Conservation (phyloP, 805 yeast genomes). For the Candida verbasci region DNA sequence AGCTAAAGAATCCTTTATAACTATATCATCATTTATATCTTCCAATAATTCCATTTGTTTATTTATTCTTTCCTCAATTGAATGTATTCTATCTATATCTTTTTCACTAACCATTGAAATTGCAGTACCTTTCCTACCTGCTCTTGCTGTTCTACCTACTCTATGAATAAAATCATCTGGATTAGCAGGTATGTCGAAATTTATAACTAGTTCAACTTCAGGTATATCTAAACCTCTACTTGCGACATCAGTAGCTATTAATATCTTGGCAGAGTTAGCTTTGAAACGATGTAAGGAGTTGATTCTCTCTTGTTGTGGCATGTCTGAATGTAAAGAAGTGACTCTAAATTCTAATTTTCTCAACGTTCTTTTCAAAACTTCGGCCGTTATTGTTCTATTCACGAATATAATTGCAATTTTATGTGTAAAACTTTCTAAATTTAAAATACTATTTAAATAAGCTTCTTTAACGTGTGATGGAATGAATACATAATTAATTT, state of each 20-base stretch:
- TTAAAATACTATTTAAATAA: slow-evolving; percentile 65
- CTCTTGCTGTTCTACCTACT: slow-evolving; percentile 99
- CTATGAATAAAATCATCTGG: slow-evolving; percentile 95
- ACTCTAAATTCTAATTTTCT: slow-evolving; percentile 72
- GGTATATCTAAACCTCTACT: slow-evolving; percentile 98
- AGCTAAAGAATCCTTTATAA: slow-evolving; percentile 68
- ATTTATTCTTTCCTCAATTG: slow-evolving; percentile 82
- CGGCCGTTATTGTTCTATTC: slow-evolving; percentile 87
- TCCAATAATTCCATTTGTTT: slow-evolving; percentile 75
- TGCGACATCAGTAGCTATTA: slow-evolving; percentile 96
- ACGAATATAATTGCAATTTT: slow-evolving; percentile 84
- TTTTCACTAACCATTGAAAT: slow-evolving; percentile 79
- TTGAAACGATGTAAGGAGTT: slow-evolving; percentile 88
- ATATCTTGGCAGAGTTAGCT: slow-evolving; percentile 89
- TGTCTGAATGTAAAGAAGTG: slow-evolving; percentile 87
- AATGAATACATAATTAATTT: slow-evolving; percentile 63
- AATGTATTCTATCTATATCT: slow-evolving; percentile 74
- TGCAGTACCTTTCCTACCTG: slow-evolving; percentile 85
- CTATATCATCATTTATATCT: slow-evolving; percentile 66
- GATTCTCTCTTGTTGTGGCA: slow-evolving; percentile 90
- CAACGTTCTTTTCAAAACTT: slow-evolving; percentile 73
- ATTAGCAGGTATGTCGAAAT: slow-evolving; percentile 92
- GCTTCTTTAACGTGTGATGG: slow-evolving; percentile 92
- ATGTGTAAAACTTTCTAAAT: slow-evolving; percentile 56
- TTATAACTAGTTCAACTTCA: slow-evolving; percentile 80